Conservation (phyloP, 140 eudicot genomes). For the Bidens hawaiensis region DNA sequence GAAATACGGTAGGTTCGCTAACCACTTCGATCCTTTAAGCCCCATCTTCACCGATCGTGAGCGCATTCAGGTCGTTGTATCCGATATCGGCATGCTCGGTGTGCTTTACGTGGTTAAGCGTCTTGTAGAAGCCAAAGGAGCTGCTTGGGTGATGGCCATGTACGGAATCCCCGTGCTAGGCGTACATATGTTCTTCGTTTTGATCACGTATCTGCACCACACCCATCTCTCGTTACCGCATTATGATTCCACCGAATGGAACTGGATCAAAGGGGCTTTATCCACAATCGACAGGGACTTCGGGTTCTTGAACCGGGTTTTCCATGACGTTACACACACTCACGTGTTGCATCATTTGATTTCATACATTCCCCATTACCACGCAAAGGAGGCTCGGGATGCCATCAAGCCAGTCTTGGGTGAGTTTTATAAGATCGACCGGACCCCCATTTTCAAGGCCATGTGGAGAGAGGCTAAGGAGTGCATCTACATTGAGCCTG, state of each 20-base stretch:
- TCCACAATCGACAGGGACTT: slow-evolving; percentile 39
- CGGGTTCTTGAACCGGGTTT: slow-evolving; percentile 35
- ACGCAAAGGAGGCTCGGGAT: slow-evolving; percentile 27
- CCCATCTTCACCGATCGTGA: slow-evolving; percentile 33
- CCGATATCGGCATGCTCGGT: slow-evolving; percentile 27
- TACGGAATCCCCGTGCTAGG: slow-evolving; percentile 33
- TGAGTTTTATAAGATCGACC: slow-evolving; percentile 28
- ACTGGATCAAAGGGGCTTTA: slow-evolving; percentile 43
- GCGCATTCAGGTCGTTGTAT: slow-evolving; percentile 19
- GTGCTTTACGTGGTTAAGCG: slow-evolving; percentile 17
- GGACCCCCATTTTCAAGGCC: slow-evolving; percentile 31
- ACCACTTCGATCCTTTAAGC: slow-evolving; percentile 36
- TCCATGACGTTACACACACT: slow-evolving; percentile 36
- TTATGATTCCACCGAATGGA: slow-evolving; percentile 42
- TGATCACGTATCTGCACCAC: slow-evolving; percentile 36
- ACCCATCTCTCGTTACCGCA: slow-evolving; percentile 40
- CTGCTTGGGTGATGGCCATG: slow-evolving; percentile 31
- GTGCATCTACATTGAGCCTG: slow-evolving; percentile 27
- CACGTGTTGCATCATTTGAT: slow-evolving; percentile 37
- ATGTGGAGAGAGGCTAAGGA: slow-evolving; percentile 40
- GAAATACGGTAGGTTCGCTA: slow-evolving; percentile 26
- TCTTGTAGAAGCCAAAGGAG: slow-evolving; percentile 17
- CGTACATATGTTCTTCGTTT: slow-evolving; percentile 28
- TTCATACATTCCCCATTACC: slow-evolving; percentile 42
- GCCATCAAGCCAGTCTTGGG: slow-evolving; percentile 38